Percentiles rank a stretch among this genome's conserved stretches.
phyloP scores from a whole-genome alignment of 2,329 filamentous ascomycete species.

The Hymenoscyphus infarciens region DNA sequence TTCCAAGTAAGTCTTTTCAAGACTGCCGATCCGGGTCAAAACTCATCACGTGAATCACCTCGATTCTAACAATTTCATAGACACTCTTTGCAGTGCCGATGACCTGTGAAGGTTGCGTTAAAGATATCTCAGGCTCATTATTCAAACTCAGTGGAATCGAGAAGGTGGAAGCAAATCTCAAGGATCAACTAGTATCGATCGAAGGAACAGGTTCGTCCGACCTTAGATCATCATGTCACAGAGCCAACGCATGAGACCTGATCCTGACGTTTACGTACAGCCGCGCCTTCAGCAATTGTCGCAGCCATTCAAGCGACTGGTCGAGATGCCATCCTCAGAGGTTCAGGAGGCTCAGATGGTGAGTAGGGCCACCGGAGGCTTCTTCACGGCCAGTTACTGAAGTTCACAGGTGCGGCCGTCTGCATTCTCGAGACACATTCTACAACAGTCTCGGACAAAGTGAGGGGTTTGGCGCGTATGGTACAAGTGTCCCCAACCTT shows the following conservation, averaged over 20 bases:
- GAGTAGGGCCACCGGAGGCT: constrained; percentile 38
- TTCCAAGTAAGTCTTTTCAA: constrained; percentile 33
- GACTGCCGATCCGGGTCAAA: constrained; percentile 10
- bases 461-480: constrained; percentile 87
- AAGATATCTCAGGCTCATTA: constrained; percentile 77
- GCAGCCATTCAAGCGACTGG: constrained; percentile 85
- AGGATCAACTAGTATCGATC: constrained; percentile 78
- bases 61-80: constrained; percentile 43
- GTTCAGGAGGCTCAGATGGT: constrained; percentile 83
- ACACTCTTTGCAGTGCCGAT: constrained; percentile 94
- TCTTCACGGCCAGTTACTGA: background rate
- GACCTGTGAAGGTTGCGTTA: constrained; percentile 85
- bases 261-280: constrained; percentile 39
- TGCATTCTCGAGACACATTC: constrained; percentile 91
- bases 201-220: constrained; percentile 68
- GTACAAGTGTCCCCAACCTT: constrained; percentile 78
- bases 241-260: constrained; percentile 10
- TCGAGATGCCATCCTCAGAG: constrained; percentile 88
- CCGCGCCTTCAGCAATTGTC: constrained; percentile 85
- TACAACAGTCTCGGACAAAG: constrained; percentile 56
- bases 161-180: constrained; percentile 77
- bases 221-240: constrained; percentile 9
- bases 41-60: constrained; percentile 25
- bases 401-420: constrained; percentile 67
- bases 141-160: constrained; percentile 74